Evolutionary conservation across 768 basidiomycete genomes (phyloP).

Genomic region (Cytidiella melzeri): DNA sequence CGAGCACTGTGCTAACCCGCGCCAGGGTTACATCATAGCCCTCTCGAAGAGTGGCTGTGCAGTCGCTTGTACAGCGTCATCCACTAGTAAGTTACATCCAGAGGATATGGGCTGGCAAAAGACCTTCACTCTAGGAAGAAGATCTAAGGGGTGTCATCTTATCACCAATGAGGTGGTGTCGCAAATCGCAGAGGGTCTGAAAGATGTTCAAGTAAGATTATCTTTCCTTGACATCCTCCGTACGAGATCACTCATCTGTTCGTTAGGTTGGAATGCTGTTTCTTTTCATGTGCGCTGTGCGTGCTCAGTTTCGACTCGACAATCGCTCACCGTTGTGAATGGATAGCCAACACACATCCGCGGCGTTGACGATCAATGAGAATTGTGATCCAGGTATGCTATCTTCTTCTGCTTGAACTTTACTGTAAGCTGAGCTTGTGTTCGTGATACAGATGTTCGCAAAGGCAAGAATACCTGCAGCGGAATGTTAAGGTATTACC

Average conservation of each 20-base stretch:
- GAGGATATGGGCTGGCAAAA: constrained; percentile 83
- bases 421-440: background rate
- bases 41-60: background rate
- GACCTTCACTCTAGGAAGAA: constrained; percentile 58
- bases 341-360: constrained; percentile 68
- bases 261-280: constrained; percentile 83
- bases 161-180: constrained; percentile 69
- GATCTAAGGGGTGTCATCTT: constrained; percentile 69
- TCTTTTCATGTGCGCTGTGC: constrained; percentile 63
- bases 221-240: background rate
- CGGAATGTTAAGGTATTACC: too few species aligned
- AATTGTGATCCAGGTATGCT: constrained; percentile 72
- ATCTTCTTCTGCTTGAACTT: background rate
- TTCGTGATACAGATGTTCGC: constrained; percentile 34
- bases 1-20: too few species aligned
- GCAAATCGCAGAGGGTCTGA: constrained; percentile 65
- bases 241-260: background rate
- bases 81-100: background rate
- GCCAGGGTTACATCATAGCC: too few species aligned
- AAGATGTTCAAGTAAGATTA: constrained; percentile 50
- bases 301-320: background rate
- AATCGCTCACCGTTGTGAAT: background rate
- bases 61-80: background rate
- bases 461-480: constrained; percentile 31
- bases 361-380: constrained; percentile 81